Percentiles rank a stretch among this genome's conserved stretches.
Evolutionary conservation across 331 rosid species (phyloP).

Genomic region (Erythrophleum ivorense): DNA sequence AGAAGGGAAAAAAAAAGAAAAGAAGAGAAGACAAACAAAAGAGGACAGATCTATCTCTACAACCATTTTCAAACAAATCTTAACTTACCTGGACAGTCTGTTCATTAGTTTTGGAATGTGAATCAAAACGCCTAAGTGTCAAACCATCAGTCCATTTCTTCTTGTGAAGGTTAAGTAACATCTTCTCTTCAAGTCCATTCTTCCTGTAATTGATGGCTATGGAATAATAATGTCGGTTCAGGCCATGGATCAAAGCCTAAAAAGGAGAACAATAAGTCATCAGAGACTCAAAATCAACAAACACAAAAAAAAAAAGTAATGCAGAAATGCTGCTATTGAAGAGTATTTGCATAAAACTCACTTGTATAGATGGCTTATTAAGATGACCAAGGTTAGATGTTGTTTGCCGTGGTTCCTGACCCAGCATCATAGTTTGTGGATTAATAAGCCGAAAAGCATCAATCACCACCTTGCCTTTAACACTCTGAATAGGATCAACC

Average conservation of each 20-base stretch:
- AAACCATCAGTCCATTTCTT: conserved; percentile 98
- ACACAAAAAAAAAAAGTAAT: conserved; percentile 11
- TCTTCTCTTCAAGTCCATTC: conserved; percentile 95
- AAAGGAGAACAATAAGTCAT: conserved; percentile 28
- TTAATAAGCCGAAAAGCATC: conserved; percentile 95
- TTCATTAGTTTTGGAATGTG: conserved; percentile 94
- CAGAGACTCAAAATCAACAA: conserved; percentile 29
- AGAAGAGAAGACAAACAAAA: neutral
- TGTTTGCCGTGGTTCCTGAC: conserved; percentile 95
- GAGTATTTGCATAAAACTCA: conserved; percentile 47
- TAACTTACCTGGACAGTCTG: conserved; percentile 84
- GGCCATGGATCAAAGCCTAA: conserved; percentile 94
- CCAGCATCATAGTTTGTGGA: conserved; percentile 95
- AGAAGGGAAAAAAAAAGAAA: neutral
- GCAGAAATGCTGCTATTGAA: conserved; percentile 2
- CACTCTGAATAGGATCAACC: conserved; percentile 97
- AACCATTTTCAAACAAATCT: conserved; percentile 20
- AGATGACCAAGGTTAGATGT: conserved; percentile 97
- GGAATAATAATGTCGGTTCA: conserved; percentile 91
- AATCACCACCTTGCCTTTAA: conserved; percentile 94
- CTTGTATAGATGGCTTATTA: conserved; percentile 94
- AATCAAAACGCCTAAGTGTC: conserved; percentile 78
- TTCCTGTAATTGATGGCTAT: conserved; percentile 93
- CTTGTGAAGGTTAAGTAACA: conserved; percentile 94
- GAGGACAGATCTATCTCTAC: neutral